Base-by-base conservation (phyloP, 345 rosid species). In the Eucalyptus caleyi region DNA sequence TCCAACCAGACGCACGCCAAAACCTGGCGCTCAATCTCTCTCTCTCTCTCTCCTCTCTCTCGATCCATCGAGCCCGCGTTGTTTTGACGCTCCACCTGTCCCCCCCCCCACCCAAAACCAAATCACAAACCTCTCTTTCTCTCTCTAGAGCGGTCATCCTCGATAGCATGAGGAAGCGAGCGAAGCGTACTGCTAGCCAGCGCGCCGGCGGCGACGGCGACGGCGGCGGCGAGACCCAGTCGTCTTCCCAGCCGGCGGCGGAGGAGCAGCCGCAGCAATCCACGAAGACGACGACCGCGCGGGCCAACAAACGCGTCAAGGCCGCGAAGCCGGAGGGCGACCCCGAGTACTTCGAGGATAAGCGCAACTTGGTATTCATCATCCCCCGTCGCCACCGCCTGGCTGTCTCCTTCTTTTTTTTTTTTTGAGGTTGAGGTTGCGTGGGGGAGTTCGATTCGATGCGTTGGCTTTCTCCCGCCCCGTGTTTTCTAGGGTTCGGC, bases 291-390 rank as follows among this genome's bases (percentile, higher is more conserved):
- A 91, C 92, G 50, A 50, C 95, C 65, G 50, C 94, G 34, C 91
- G 90, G 86, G 94, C 96, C 30, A 77, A 77, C 91, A 96, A 96
- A 93, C 93, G 94, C 32, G 89, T 90, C 30, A 94, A 92, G 93
- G 93, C 90, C 40, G 88, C 94, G 69, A 96, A 93, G 88, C 95
- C 95, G 6, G 91, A 94, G 32, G 80, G 93, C 60, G 97, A 96
- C 89, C 96, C 97, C 54, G 96, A 96, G 93, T 98, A 93, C 93
- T 94, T 97, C 82, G 97, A 98, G 89, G 99, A 97, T 4, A 87
- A 94, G 91, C 98, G 99, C 24, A 96, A 95, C 94, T 90, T 98
- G 96, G 99, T 98, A 94, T 53, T 2, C 2, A 53, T 21, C 59
- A 53, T 53, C 59, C 59, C 59, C 59, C 26, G 26, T 4, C 59